Percentiles rank a stretch among this genome's conserved stretches.
These are phyloP conservation scores for Salix purpurea DNA, from an alignment of 345 rosid genomes.

Conservation along the genomic window DNA sequence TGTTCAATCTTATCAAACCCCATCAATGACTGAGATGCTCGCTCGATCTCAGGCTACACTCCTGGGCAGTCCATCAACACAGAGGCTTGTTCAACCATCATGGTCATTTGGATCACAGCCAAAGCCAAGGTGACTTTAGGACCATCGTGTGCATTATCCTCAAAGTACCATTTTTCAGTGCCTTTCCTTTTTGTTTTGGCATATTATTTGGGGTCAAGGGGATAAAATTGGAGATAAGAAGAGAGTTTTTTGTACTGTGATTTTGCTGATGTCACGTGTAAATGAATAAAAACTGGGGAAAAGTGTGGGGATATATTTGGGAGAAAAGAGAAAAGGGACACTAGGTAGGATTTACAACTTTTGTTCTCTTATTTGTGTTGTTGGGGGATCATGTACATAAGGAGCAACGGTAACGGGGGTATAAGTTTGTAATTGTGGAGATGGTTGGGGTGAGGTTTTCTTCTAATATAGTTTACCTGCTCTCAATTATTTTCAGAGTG, in stretches of 20 bases:
- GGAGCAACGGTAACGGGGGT: constrained; percentile 31
- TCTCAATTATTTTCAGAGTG: constrained; percentile 28
- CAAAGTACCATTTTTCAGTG: neutral
- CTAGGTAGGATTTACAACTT: constrained; percentile 28
- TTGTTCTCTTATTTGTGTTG: constrained; percentile 27
- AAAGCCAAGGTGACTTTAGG: constrained; percentile 59
- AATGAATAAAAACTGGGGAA: constrained; percentile 44
- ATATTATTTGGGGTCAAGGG: constrained; percentile 23
- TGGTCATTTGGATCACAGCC: constrained; percentile 58
- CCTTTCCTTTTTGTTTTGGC: constrained; percentile 17
- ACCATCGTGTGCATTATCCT: neutral
- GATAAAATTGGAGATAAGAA: constrained; percentile 17
- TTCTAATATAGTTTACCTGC: constrained; percentile 26
- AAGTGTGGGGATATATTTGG: constrained; percentile 20
- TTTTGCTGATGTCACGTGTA: constrained; percentile 35
- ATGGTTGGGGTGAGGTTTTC: constrained; percentile 31
- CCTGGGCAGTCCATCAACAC: constrained; percentile 53
- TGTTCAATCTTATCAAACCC: constrained; percentile 78
- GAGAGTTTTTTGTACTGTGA: constrained; percentile 18
- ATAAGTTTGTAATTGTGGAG: constrained; percentile 40
- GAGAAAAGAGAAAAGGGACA: constrained; percentile 25
- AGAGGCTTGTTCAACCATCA: constrained; percentile 61
- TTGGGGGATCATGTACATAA: constrained; percentile 45
- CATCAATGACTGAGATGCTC: constrained; percentile 92
- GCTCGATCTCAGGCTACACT: constrained; percentile 62